Base-by-base conservation (phyloP, 2,329 filamentous ascomycete genomes). In the Endocalyx cinctus region DNA sequence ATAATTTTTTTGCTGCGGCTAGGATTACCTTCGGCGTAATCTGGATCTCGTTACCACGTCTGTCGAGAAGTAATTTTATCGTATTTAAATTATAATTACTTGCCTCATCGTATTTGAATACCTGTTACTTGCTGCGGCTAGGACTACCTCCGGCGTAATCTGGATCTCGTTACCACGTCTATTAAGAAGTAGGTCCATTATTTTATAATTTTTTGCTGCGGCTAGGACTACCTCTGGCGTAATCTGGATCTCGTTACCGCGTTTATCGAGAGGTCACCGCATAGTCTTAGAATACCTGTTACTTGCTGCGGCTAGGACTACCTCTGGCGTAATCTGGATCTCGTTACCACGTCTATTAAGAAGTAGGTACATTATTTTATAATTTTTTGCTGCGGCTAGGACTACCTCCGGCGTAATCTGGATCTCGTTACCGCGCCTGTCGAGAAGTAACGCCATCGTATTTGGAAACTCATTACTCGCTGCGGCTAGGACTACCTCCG, bases 1-100 rank as follows among this genome's bases (percentile, higher is more conserved):
- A 23, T 8, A 8, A 40, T 47, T 37, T 45, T 18, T 22, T 34
- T 20, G 26, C 17, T 26, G 5, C 16, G 25, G 14, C 20, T 11
- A 8, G 8, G n/a, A 23, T n/a, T n/a, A 23, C 20, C n/a, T 23
- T 23, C n/a, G 8, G 8, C n/a, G 8, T 23, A 23, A 23, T 23
- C 8, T 8, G n/a, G n/a, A 23, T n/a, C 20, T 23, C 20, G 20
- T 23, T 23, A 12, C 10, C 12, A 17, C 11, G 4, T 23, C n/a
- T 8, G n/a, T 23, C n/a, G n/a, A 23, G n/a, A 23, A 23, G 20
- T n/a, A 23, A 23, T 23, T 8, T 23, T 23, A 23, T 23, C 20
- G n/a, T n/a, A 8, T 23, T 23, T 23, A 8, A 8, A 23, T 23
- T 23, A 23, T 23, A 23, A 23, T n/a, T 23, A 23, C 20, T 23